Percentiles rank a stretch among this genome's conserved stretches.
These are phyloP conservation scores for Borovskyia barvae DNA, from an alignment of 208 protist species.

Conservation along the genomic window DNA sequence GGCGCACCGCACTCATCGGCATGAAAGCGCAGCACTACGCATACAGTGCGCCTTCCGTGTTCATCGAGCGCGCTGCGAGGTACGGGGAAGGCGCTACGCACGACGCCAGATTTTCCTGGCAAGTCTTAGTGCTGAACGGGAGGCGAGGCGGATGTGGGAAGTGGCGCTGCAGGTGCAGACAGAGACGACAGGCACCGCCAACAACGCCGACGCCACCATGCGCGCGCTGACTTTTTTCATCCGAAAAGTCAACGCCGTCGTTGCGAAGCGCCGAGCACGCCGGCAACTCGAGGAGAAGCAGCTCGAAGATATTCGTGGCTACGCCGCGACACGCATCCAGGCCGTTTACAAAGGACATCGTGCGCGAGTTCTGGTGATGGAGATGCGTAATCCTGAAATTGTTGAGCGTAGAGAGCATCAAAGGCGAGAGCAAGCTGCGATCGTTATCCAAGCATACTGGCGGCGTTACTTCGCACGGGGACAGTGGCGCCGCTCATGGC, in stretches of 20 bases:
- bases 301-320: conserved; percentile 29
- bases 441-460: conserved; percentile 24
- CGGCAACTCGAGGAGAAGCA: conserved; percentile 16
- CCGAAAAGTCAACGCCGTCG: conserved; percentile 54
- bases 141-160: conserved; percentile 39
- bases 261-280: conserved; percentile 40
- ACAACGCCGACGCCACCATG: conserved; percentile 12
- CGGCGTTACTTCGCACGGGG: conserved; percentile 13
- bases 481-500: conserved; percentile 4
- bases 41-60: conserved; percentile 80
- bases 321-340: conserved; percentile 57
- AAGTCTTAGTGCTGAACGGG: conserved; percentile 38
- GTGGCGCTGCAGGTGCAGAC: conserved; percentile 41
- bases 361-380: conserved; percentile 25
- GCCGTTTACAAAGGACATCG: conserved; percentile 59
- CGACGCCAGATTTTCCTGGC: conserved; percentile 40
- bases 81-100: conserved; percentile 35
- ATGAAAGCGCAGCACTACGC: conserved; percentile 77
- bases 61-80: conserved; percentile 40
- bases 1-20: conserved; percentile 67
- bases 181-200: conserved; percentile 5
- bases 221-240: conserved; percentile 55
- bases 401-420: conserved; percentile 2
- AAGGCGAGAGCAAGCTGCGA: neutral
- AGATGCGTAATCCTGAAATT: conserved; percentile 47